Percentiles rank a stretch among this genome's conserved stretches.
phyloP scores from a whole-genome alignment of 2,329 filamentous ascomycete species.

The Erysiphe pulchra region DNA sequence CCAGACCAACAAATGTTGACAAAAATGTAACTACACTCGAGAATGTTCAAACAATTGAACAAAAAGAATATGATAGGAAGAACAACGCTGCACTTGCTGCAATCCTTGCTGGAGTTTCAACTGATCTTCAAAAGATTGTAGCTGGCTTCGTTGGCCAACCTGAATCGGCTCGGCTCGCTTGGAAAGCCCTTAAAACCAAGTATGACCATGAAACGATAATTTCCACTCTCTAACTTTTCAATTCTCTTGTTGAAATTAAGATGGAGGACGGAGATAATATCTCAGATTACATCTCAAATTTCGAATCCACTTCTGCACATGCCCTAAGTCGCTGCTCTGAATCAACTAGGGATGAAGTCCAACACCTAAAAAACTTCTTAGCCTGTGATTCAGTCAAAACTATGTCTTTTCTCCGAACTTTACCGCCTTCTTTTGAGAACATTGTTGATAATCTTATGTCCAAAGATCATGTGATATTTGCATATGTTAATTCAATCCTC shows the following conservation, averaged over 20 bases:
- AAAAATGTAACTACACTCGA: background rate
- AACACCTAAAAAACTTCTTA: background rate
- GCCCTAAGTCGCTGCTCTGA: background rate
- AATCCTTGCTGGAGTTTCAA: background rate
- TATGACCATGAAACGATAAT: background rate
- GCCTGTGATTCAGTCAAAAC: slow-evolving; percentile 1
- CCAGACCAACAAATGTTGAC: background rate
- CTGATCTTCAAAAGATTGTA: background rate
- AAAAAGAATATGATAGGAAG: background rate
- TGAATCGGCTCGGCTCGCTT: background rate
- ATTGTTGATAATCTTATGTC: slow-evolving; percentile 1
- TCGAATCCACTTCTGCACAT: background rate
- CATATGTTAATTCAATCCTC: background rate
- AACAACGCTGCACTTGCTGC: background rate
- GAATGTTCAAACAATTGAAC: background rate
- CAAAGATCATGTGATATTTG: background rate
- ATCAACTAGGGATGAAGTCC: background rate
- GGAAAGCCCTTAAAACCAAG: background rate
- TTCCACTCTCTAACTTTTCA: background rate
- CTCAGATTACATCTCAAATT: background rate
- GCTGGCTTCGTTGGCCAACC: background rate
- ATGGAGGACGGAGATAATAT: background rate
- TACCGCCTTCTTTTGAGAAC: background rate
- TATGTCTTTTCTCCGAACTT: slow-evolving; percentile 1
- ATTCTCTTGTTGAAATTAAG: background rate